Conservation (phyloP, 352 stramenopile species). For the Globisporangium perplexum region DNA sequence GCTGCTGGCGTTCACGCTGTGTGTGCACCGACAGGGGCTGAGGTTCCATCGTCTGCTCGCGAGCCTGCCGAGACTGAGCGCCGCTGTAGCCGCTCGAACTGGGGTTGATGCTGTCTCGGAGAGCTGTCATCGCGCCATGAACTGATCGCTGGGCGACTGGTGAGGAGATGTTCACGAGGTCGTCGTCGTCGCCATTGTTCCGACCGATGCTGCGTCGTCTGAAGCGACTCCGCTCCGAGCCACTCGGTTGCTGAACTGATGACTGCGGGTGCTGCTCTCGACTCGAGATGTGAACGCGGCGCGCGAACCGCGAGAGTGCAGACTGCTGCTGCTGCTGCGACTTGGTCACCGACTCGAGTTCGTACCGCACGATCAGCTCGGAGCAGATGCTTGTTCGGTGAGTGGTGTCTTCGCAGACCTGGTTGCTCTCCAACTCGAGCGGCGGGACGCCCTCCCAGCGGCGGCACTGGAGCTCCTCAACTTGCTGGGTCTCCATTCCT, state of each 20-base stretch:
- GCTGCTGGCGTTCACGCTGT: not conserved
- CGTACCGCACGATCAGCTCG: conserved; percentile 32
- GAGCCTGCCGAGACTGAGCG: too few species aligned
- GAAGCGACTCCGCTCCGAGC: not conserved
- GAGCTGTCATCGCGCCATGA: not conserved
- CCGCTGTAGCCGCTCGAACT: too few species aligned
- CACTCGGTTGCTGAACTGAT: not conserved
- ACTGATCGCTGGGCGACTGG: conserved; percentile 11
- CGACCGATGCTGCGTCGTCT: conserved; percentile 1
- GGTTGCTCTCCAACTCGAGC: not conserved
- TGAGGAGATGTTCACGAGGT: conserved; percentile 27
- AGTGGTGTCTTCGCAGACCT: not conserved
- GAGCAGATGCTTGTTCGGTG: conserved; percentile 18
- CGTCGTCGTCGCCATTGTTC: conserved; percentile 18
- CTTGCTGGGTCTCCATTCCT: not conserved
- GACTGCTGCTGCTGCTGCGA: conserved; percentile 8
- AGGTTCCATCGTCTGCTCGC: too few species aligned
- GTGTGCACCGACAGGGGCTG: too few species aligned
- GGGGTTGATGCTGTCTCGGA: not conserved
- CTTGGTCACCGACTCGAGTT: conserved; percentile 25
- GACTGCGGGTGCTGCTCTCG: not conserved
- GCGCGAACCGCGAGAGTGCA: conserved; percentile 3
- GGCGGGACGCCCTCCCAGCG: not conserved
- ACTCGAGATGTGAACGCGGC: not conserved
- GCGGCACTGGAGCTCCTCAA: not conserved